Conservation (phyloP, 163 green algal species). For the Scenedesmus sp. region DNA sequence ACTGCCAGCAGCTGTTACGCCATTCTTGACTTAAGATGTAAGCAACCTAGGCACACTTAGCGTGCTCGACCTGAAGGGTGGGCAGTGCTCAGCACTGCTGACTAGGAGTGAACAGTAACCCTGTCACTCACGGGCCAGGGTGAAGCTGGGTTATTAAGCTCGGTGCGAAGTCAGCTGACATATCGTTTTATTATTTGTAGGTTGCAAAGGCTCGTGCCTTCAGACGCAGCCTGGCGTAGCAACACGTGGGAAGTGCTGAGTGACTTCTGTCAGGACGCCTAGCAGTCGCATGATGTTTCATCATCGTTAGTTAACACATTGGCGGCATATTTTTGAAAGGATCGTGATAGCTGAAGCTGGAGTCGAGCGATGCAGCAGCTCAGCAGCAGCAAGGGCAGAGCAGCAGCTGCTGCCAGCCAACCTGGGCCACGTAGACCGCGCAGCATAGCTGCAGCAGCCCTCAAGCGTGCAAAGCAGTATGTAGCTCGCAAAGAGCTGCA, state of each 20-base stretch:
- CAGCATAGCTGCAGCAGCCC: not conserved
- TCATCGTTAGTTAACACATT: too few species aligned
- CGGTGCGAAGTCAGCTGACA: too few species aligned
- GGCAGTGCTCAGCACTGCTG: not conserved
- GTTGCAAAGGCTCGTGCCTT: not conserved
- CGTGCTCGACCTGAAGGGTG: not conserved
- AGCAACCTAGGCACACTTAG: not conserved
- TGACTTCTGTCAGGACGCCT: not conserved
- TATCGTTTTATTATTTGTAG: not conserved
- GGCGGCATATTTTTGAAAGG: too few species aligned
- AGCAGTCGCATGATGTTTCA: not conserved
- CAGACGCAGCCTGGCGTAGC: not conserved
- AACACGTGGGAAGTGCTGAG: not conserved
- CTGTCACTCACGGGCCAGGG: not conserved
- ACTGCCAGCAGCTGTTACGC: not conserved
- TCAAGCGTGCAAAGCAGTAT: not conserved
- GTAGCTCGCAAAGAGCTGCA: slow-evolving; percentile 48
- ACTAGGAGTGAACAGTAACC: not conserved
- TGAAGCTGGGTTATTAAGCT: not conserved
- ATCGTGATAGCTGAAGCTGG: not conserved
- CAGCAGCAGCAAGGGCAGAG: not conserved
- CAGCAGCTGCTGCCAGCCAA: not conserved
- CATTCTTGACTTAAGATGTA: not conserved
- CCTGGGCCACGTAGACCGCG: not conserved
- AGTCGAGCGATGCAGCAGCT: not conserved